Evolutionary conservation across 129 eudicot species (phyloP).

Genomic region (Arctium lappa): DNA sequence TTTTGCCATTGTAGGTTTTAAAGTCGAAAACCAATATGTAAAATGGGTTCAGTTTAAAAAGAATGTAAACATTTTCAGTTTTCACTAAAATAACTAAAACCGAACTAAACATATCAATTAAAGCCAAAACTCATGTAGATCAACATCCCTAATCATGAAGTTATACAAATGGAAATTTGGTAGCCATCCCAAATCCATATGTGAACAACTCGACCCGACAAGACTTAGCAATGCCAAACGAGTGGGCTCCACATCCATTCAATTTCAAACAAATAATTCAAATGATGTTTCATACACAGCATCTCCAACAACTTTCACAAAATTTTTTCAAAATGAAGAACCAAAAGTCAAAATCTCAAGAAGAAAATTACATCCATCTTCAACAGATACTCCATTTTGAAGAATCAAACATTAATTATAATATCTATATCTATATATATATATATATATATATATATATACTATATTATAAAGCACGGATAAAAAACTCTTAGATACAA

Average conservation of each 20-base stretch:
- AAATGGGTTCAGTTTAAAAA: background rate
- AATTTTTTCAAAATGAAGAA: too few relatives aligned
- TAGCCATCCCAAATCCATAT: background rate
- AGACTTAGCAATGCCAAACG: background rate
- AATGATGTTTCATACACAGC: background rate
- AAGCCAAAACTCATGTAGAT: background rate
- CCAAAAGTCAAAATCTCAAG: too few relatives aligned
- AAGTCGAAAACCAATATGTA: background rate
- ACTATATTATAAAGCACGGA: too few relatives aligned
- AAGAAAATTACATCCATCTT: too few relatives aligned
- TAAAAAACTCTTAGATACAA: too few relatives aligned
- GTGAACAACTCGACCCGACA: background rate
- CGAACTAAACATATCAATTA: background rate
- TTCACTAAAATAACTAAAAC: background rate
- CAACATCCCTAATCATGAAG: background rate
- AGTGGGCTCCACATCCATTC: constrained; percentile 4
- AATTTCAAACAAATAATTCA: background rate
- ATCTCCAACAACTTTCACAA: too few relatives aligned
- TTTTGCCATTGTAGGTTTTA: background rate
- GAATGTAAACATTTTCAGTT: too few relatives aligned
- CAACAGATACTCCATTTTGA: too few relatives aligned
- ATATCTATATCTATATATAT: too few relatives aligned
- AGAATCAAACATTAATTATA: too few relatives aligned
- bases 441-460: too few relatives aligned
- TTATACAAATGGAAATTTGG: background rate